Base-by-base conservation (phyloP, 1,284 basidiomycete genomes). In the Cryptococcus sp. region DNA sequence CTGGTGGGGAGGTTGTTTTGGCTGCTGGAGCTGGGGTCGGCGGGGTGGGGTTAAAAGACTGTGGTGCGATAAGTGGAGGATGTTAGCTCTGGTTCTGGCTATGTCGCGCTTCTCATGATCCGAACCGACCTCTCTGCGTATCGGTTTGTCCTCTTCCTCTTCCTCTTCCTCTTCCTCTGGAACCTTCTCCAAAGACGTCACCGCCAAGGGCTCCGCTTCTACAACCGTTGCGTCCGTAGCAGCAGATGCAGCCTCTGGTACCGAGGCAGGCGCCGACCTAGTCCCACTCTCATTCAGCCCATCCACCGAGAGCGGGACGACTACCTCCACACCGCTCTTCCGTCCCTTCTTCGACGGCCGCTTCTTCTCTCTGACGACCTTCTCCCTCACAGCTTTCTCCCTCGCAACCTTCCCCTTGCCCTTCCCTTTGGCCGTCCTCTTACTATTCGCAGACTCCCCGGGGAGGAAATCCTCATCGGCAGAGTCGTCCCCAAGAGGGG, bases 381-480 rank as follows among this genome's bases (percentile, higher is more conserved):
- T 65, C 36, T 28, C 52, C 35, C 43, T 18, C 43, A 15, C 18
- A 45, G 43, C 43, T 45, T 45, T 45, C 43, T 24, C 18, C 51
- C 28, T 48, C 57, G 6, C n/a, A n/a, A 38, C 36, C 33, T 54
- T 61, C 21, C 23, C 48, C 49, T 55, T 55, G 9, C 16, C 16
- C 51, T 56, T 50, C 2, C 50, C 16, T 18, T 51, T 28, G 9
- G n/a, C 7, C 23, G 20, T 44, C 2, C 20, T 33, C 50, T 52
- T 37, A 16, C 16, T 24, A n/a, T n/a, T n/a, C n/a, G 28, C 28
- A 33, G 28, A 33, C 6, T 21, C 11, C 9, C 7, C 21, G 43
- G 56, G 53, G n/a, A 50, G 28, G 40, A 55, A 57, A 48, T 62
- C 56, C 13, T 42, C 57, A 28, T 62, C 58, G 13, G 13, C 24